These are phyloP conservation scores for Euphorbia lathyris DNA, from an alignment of 345 rosid genomes.

Conservation along the genomic window DNA sequence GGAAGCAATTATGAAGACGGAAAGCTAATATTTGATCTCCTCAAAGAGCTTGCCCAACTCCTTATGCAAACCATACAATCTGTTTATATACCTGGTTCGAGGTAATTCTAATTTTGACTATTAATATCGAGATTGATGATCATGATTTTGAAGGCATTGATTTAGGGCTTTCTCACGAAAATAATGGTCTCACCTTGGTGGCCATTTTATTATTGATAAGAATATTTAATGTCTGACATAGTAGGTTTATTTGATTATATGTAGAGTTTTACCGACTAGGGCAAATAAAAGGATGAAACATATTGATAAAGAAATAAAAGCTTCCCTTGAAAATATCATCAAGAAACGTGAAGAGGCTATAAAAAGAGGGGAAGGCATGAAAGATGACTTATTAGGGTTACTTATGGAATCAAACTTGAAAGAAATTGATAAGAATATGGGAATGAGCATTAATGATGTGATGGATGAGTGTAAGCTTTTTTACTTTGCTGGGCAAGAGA, in stretches of 20 bases:
- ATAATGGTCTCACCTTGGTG: too few relatives aligned
- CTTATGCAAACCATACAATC: background rate
- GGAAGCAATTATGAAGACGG: conserved; percentile 51
- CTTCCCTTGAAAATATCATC: conserved; percentile 28
- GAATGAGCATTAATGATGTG: conserved; percentile 40
- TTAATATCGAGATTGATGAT: too few relatives aligned
- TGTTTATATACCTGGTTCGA: conserved; percentile 39
- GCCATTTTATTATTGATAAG: too few relatives aligned
- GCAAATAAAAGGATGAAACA: conserved; percentile 38
- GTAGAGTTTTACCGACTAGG: conserved; percentile 46
- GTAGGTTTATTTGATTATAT: too few relatives aligned
- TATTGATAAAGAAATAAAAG: conserved; percentile 29
- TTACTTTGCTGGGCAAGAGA: conserved; percentile 26
- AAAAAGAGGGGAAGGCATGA: conserved; percentile 27
- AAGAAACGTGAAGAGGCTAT: conserved; percentile 36
- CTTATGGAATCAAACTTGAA: conserved; percentile 37
- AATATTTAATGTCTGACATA: too few relatives aligned
- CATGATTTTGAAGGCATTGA: too few relatives aligned
- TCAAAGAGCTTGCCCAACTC: conserved; percentile 22
- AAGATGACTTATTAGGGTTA: conserved; percentile 42
- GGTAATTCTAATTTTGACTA: conserved; percentile 30
- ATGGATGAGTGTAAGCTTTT: conserved; percentile 22
- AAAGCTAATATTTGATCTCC: conserved; percentile 35
- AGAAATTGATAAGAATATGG: conserved; percentile 15
- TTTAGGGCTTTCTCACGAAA: too few relatives aligned